A percentile compares a stretch with the other conserved stretches of the same genome.
Conservation (phyloP, 768 basidiomycete species). For the Hygrophorus pudorinus region DNA sequence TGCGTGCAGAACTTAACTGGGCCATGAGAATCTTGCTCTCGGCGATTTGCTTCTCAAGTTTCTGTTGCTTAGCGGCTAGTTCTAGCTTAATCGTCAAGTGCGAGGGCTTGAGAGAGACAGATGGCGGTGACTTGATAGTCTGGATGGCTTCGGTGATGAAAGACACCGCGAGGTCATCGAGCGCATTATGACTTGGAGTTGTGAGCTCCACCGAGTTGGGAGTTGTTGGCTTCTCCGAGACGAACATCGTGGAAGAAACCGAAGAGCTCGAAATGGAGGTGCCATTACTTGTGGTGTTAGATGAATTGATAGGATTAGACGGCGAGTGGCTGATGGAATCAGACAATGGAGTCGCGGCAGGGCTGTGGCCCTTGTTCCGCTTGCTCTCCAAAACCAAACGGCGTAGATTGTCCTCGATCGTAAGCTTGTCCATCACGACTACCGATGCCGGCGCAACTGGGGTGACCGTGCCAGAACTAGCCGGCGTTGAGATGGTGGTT, state of each 20-base stretch:
- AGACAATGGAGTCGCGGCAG: not conserved
- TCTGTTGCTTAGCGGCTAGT: constrained; percentile 37
- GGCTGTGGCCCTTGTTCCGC: constrained; percentile 19
- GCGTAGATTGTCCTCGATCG: constrained; percentile 33
- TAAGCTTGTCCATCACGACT: constrained; percentile 18
- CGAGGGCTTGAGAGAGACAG: constrained; percentile 7
- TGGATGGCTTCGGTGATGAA: constrained; percentile 52
- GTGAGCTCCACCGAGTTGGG: not conserved
- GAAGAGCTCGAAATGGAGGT: not conserved
- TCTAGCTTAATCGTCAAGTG: constrained; percentile 15
- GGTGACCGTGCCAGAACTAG: not conserved
- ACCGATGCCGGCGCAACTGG: not conserved
- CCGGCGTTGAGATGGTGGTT: not conserved
- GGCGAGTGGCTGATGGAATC: not conserved
- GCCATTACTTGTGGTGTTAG: not conserved
- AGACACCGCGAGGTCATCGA: constrained; percentile 46
- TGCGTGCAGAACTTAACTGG: constrained; percentile 31
- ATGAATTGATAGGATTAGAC: no score
- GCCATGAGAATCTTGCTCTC: constrained; percentile 44
- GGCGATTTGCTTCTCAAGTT: constrained; percentile 40
- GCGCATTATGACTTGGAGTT: constrained; percentile 15
- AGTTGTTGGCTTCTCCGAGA: constrained; percentile 10
- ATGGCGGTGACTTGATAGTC: constrained; percentile 22
- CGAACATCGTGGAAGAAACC: not conserved
- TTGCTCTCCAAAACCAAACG: constrained; percentile 30